Base-by-base conservation (phyloP, 257 asterid species). In the Leptodermis oblonga region DNA sequence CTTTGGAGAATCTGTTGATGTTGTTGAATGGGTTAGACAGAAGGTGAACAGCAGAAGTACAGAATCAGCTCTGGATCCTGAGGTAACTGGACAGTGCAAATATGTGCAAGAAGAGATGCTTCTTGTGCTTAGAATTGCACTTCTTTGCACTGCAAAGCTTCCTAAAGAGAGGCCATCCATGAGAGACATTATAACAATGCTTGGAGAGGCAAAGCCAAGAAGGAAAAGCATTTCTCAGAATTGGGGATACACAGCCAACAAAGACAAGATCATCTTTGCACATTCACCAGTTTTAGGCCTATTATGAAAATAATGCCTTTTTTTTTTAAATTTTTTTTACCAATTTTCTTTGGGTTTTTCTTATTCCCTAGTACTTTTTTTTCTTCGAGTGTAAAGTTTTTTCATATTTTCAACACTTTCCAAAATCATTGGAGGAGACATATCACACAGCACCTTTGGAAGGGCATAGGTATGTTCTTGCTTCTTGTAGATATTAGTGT, bases 141-240 rank as follows among this genome's bases (percentile, higher is more conserved):
- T 88, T 42, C 73, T 88, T 25, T 88, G 97, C 84, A 90, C 95
- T n/a, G 87, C 92, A 6, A 90, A 82, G 78, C 86, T 86, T 25
- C 97, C 97, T 0, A 88, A 88, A 71, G 95, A 88, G 31, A 82
- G 97, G 72, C 92, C 95, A 3, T 88, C 97, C 11, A 90, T 88
- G 95, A 82, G 97, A 49, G 92, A 90, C 72, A 70, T 86, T 2
- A 79, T 86, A 62, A 79, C 90, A 10, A 88, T 90, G 97, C 90
- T 90, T 51, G 93, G 87, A 13, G 97, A 90, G 85, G 97, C 92
- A 26, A 88, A 90, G 80, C 97, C 97, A 4, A 49, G 95, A 76
- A 80, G 96, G 61, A 90, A 87, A 82, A 87, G 96, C 74, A 75
- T 90, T 10, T 87, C 88, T 28, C 88, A 84, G 46, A 79, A 63